Conservation (phyloP, 2,329 filamentous ascomycete species). For the Rasamsonia emersonii region DNA sequence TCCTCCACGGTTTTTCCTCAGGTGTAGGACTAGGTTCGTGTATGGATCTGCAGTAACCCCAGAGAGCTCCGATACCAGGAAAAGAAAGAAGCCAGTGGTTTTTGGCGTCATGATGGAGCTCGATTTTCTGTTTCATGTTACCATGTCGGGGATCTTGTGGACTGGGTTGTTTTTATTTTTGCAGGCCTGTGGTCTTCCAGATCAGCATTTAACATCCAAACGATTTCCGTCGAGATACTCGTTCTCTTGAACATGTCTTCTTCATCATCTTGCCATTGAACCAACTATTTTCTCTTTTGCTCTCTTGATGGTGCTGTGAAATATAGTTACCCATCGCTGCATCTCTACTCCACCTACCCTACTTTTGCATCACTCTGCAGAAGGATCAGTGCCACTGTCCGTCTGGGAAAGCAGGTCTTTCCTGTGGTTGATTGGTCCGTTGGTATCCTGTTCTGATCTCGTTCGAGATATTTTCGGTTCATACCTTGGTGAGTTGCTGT, state of each 20-base stretch:
- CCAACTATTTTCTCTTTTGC: constrained; percentile 12
- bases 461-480: no score
- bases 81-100: constrained; percentile 14
- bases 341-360: no score
- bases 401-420: no score
- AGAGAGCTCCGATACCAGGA: no score
- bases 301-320: no score
- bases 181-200: constrained; percentile 10
- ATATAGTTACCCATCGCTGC: no score
- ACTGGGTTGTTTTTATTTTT: constrained; percentile 18
- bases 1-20: constrained; percentile 9
- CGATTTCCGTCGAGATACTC: constrained; percentile 18
- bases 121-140: constrained; percentile 32
- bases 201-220: constrained; percentile 34
- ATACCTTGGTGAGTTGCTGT: no score
- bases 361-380: no score
- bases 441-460: no score
- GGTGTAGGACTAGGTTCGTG: constrained; percentile 14
- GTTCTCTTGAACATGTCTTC: constrained; percentile 6
- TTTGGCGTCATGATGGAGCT: constrained; percentile 25
- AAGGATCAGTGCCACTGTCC: no score
- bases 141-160: constrained; percentile 20
- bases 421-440: no score
- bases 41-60: constrained; percentile 14
- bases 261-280: constrained; percentile 3